A percentile compares a stretch with the other conserved stretches of the same genome.
Conservation (phyloP, 2,329 filamentous ascomycete species). For the Grosmannia clavigera region DNA sequence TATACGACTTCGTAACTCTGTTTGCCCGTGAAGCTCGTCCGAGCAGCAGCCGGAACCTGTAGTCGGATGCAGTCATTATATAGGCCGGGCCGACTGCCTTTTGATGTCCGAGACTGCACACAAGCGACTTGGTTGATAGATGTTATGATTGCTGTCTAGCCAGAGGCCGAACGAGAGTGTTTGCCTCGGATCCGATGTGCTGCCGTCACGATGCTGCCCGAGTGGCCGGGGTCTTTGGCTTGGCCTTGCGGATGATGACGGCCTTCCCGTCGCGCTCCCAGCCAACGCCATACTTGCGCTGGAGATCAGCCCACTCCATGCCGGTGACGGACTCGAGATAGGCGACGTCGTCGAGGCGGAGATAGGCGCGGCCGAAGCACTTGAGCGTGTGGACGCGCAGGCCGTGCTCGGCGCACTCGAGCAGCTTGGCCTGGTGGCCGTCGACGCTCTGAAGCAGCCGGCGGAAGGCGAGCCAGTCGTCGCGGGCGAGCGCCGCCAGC, state of each 20-base stretch:
- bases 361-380: slow-evolving; percentile 72
- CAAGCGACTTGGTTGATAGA: too few relatives aligned
- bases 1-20: too few relatives aligned
- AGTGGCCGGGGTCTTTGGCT: slow-evolving; percentile 15
- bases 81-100: too few relatives aligned
- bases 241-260: slow-evolving; percentile 60
- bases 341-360: slow-evolving; percentile 49
- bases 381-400: slow-evolving; percentile 70
- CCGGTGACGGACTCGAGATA: slow-evolving; percentile 60
- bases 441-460: slow-evolving; percentile 58
- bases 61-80: too few relatives aligned
- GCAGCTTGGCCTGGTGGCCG: slow-evolving; percentile 64
- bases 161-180: too few relatives aligned
- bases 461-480: slow-evolving; percentile 75
- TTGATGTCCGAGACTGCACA: too few relatives aligned
- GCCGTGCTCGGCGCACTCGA: slow-evolving; percentile 69
- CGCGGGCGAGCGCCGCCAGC: slow-evolving; percentile 59
- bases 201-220: not conserved
- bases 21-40: too few relatives aligned
- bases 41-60: too few relatives aligned
- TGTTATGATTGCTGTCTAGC: too few relatives aligned
- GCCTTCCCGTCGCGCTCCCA: slow-evolving; percentile 67
- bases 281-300: slow-evolving; percentile 58
- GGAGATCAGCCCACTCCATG: slow-evolving; percentile 60
- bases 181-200: too few relatives aligned